Evolutionary conservation across 331 rosid genomes (phyloP).

Genomic region (Quercus lobata): DNA sequence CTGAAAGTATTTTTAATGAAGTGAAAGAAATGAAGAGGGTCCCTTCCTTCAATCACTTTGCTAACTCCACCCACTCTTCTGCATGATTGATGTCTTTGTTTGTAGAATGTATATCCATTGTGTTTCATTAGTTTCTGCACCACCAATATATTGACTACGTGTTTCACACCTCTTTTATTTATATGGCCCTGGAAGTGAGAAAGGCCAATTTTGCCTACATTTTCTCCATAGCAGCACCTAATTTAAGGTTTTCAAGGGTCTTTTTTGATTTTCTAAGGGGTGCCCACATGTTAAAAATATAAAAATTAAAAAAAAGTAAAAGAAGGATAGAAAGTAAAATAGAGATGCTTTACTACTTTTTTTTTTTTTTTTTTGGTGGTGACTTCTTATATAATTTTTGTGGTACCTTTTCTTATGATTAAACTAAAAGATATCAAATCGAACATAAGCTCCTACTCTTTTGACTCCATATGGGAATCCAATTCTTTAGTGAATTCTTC

Average conservation of each 20-base stretch:
- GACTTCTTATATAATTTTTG: neutral
- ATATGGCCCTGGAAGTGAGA: neutral
- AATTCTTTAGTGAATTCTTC: constrained; percentile 24
- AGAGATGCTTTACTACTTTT: neutral
- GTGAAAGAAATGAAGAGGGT: constrained; percentile 1
- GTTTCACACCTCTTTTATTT: neutral
- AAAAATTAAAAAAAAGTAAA: neutral
- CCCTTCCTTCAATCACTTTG: constrained; percentile 25
- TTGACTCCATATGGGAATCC: constrained; percentile 42
- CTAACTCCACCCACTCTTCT: constrained; percentile 18
- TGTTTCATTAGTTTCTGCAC: constrained; percentile 3
- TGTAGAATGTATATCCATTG: neutral
- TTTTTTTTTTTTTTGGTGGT: neutral
- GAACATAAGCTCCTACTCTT: constrained; percentile 11
- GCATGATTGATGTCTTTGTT: constrained; percentile 24
- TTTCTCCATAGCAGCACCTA: neutral
- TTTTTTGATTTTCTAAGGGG: neutral
- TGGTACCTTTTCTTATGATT: neutral
- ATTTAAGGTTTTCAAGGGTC: neutral
- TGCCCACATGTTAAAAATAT: neutral
- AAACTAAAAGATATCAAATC: constrained; percentile 22
- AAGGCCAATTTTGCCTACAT: neutral
- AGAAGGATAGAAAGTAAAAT: neutral
- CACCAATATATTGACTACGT: constrained; percentile 4
- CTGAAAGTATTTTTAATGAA: neutral